A percentile compares a stretch with the other conserved stretches of the same genome.
phyloP scores from a whole-genome alignment of 495 filamentous ascomycete species.

The Parathielavia hyrcaniae region DNA sequence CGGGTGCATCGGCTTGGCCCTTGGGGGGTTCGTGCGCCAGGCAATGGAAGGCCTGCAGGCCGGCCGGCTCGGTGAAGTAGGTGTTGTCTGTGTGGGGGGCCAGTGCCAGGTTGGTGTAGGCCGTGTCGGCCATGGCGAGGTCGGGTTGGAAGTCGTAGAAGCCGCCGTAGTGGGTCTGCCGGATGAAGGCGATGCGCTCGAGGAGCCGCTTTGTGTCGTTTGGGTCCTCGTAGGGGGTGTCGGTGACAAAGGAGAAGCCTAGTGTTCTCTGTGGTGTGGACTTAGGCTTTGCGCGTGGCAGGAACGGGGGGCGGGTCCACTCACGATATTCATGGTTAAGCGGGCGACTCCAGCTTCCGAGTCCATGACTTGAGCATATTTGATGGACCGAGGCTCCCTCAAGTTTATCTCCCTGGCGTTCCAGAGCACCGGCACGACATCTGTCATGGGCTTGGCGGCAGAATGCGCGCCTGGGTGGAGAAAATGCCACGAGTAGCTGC shows the following conservation, averaged over 20 bases:
- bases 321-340: constrained; percentile 40
- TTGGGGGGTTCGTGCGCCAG: constrained; percentile 57
- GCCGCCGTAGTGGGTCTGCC: constrained; percentile 84
- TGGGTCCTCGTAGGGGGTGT: constrained; percentile 56
- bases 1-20: constrained; percentile 40
- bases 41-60: constrained; percentile 85
- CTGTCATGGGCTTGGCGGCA: constrained; percentile 1
- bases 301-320: constrained; percentile 11
- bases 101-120: constrained; percentile 78
- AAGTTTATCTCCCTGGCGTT: constrained; percentile 32
- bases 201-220: constrained; percentile 64
- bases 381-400: constrained; percentile 49
- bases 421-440: not conserved
- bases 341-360: constrained; percentile 19
- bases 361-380: constrained; percentile 56
- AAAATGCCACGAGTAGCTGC: constrained; percentile 49
- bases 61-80: constrained; percentile 85
- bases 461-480: constrained; percentile 42
- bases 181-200: constrained; percentile 73
- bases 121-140: constrained; percentile 79
- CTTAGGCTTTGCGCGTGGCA: not conserved
- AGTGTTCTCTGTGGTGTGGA: constrained; percentile 32
- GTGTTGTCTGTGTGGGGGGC: constrained; percentile 85
- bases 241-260: constrained; percentile 67
- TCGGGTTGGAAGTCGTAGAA: constrained; percentile 95